Evolutionary conservation across 306 rosid genomes (phyloP), one percentile per base, ranked within the genome.

Genomic region (Dalbergia cochinchinensis): DNA sequence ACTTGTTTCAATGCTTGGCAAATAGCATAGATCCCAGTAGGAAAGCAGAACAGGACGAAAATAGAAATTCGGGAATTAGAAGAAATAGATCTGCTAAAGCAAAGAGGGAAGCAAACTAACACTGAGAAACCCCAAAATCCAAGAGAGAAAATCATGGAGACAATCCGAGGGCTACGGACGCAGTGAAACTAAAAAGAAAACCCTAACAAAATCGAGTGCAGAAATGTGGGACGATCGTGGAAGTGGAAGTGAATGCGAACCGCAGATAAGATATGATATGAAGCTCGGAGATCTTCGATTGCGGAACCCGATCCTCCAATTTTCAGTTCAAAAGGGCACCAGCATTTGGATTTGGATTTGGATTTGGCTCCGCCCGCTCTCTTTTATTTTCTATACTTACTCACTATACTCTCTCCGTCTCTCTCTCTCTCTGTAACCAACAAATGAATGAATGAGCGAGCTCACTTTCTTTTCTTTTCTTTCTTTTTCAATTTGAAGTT

Each of bases 41-140:
- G 78, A 80, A 73, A 66, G 74, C 39, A 44, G 16, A 54, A 54
- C 8, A 18, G 57, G 65, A 55, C 75, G 60, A 71, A 41, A 69
- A 78, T 57, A 89, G 76, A 85, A 88, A 80, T 85, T 81, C 83
- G 83, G 60, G 70, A 85, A 86, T 47, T 60, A 81, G 67, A 81
- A 22, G 37, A 60, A 77, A 71, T 79, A 91, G 99, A 96, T 96
- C 99, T 88, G 97, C 85, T 77, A 90, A 72, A 81, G 50, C 51
- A 81, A 39, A 79, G 84, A 79, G 76, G 77, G 58, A 84, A 82
- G 71, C 83, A 83, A 85, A 82, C 89, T 82, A 82, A 14, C 58
- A 84, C 82, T 73, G 65, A 75, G 4, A 67, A 83, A 78, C 82
- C 80, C 85, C 85, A 84, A 85, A 85, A 86, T 89, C 88, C 86